Evolutionary conservation across 768 basidiomycete genomes (phyloP).

Genomic region (Lyophyllum decastes): DNA sequence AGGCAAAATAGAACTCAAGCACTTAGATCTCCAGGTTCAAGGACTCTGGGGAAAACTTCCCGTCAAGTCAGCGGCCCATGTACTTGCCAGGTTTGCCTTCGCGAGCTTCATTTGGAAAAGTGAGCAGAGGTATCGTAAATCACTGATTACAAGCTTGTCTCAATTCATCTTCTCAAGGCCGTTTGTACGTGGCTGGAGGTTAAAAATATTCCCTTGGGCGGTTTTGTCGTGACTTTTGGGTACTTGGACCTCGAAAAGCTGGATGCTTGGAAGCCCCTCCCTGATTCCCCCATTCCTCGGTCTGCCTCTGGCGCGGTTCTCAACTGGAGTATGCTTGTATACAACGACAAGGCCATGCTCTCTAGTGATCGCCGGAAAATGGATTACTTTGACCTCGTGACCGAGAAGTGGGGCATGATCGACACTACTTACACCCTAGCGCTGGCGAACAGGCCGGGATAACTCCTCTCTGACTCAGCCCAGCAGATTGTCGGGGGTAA

Average conservation of each 20-base stretch:
- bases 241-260: slow-evolving; percentile 25
- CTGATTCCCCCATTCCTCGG: slow-evolving; percentile 24
- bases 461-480: slow-evolving; percentile 13
- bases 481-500: slow-evolving; percentile 29
- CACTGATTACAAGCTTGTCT: not conserved
- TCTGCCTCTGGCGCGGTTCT: slow-evolving; percentile 15
- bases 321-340: slow-evolving; percentile 24
- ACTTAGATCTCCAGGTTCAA: slow-evolving; percentile 28
- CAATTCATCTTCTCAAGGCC: slow-evolving; percentile 15
- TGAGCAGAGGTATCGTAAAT: slow-evolving; percentile 3
- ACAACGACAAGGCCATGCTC: slow-evolving; percentile 35
- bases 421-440: slow-evolving; percentile 22
- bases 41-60: slow-evolving; percentile 38
- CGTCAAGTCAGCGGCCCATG: slow-evolving; percentile 11
- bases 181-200: slow-evolving; percentile 31
- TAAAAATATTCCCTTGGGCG: slow-evolving; percentile 21
- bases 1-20: slow-evolving; percentile 14
- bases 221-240: slow-evolving; percentile 28
- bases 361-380: slow-evolving; percentile 31
- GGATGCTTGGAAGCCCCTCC: slow-evolving; percentile 26
- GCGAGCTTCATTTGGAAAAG: slow-evolving; percentile 31
- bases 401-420: slow-evolving; percentile 32
- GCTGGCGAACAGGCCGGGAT: slow-evolving; percentile 19
- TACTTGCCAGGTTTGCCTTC: slow-evolving; percentile 19
- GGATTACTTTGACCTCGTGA: slow-evolving; percentile 37